Evolutionary conservation across 768 basidiomycete genomes (phyloP).

Genomic region (Trichaptum fuscoviolaceum): DNA sequence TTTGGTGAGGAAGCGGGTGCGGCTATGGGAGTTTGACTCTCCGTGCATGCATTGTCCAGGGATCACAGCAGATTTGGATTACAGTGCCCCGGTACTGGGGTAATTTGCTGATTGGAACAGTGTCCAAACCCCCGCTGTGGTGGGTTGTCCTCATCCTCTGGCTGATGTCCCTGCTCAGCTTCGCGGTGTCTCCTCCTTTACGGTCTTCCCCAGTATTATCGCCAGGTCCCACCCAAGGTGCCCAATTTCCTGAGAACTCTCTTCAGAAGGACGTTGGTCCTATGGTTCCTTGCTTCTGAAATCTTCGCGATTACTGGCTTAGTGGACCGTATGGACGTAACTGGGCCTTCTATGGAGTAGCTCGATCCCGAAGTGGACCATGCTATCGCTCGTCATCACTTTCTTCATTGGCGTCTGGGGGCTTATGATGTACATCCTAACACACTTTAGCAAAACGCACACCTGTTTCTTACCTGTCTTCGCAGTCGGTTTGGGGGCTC

Average conservation of each 20-base stretch:
- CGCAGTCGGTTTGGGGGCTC: constrained; percentile 90
- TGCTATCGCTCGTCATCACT: constrained; percentile 65
- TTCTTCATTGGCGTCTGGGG: constrained; percentile 93
- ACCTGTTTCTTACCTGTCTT: constrained; percentile 95
- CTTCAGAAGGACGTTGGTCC: constrained; percentile 84
- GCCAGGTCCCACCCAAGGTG: constrained; percentile 91
- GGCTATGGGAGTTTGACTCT: constrained; percentile 90
- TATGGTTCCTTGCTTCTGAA: constrained; percentile 94
- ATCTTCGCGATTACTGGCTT: constrained; percentile 91
- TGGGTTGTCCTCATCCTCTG: constrained; percentile 79
- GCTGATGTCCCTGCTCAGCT: constrained; percentile 73
- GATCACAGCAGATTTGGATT: constrained; percentile 94
- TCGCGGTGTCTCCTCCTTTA: constrained; percentile 74
- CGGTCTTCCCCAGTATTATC: constrained; percentile 81
- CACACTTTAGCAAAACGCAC: constrained; percentile 86
- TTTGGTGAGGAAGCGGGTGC: constrained; percentile 98
- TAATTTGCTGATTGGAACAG: constrained; percentile 58
- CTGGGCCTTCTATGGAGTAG: constrained; percentile 91
- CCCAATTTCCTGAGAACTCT: constrained; percentile 88
- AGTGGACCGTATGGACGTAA: constrained; percentile 93
- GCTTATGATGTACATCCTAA: constrained; percentile 65
- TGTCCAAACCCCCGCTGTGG: constrained; percentile 52
- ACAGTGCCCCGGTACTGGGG: constrained; percentile 97
- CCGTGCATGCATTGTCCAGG: constrained; percentile 89
- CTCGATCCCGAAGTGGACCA: constrained; percentile 77